Conservation (phyloP, 2,329 filamentous ascomycete genomes). For the Nothophaeocryptopus gaeumannii region DNA sequence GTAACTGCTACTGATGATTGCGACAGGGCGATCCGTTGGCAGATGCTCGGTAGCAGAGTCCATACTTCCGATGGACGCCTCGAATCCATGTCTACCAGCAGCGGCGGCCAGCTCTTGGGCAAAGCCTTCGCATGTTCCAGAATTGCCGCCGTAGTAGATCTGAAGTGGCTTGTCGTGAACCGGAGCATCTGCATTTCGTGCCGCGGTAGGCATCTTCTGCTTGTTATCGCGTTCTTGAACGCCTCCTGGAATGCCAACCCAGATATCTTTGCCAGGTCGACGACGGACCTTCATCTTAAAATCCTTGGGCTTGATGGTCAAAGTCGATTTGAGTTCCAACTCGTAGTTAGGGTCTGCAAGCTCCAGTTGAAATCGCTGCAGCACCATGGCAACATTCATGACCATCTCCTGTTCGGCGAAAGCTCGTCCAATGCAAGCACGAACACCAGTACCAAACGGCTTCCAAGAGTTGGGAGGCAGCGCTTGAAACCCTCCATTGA, state of each 20-base stretch:
- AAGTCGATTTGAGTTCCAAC: conserved; percentile 43
- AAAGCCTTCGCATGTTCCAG: conserved; percentile 40
- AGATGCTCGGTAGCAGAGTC: conserved; percentile 31
- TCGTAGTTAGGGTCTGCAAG: conserved; percentile 45
- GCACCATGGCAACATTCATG: conserved; percentile 42
- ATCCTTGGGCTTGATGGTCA: conserved; percentile 46
- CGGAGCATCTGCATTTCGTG: background rate
- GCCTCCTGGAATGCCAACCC: conserved; percentile 9
- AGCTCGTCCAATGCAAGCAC: conserved; percentile 53
- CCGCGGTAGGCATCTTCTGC: background rate
- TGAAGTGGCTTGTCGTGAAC: conserved; percentile 3
- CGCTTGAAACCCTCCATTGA: conserved; percentile 43
- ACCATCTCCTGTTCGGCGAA: conserved; percentile 57
- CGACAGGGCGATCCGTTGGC: conserved; percentile 37
- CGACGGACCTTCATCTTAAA: conserved; percentile 37
- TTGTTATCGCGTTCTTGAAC: conserved; percentile 2
- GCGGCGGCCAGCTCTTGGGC: conserved; percentile 39
- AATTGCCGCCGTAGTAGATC: conserved; percentile 12
- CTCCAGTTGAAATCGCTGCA: conserved; percentile 47
- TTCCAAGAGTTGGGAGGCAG: conserved; percentile 47
- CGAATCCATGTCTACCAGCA: conserved; percentile 38
- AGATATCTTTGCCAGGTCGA: conserved; percentile 3
- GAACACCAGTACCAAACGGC: conserved; percentile 54
- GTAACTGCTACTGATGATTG: conserved; percentile 42
- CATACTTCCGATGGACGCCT: conserved; percentile 35